phyloP scores from a whole-genome alignment of 148 eudicot genomes.

The Heliosperma pusillum region DNA sequence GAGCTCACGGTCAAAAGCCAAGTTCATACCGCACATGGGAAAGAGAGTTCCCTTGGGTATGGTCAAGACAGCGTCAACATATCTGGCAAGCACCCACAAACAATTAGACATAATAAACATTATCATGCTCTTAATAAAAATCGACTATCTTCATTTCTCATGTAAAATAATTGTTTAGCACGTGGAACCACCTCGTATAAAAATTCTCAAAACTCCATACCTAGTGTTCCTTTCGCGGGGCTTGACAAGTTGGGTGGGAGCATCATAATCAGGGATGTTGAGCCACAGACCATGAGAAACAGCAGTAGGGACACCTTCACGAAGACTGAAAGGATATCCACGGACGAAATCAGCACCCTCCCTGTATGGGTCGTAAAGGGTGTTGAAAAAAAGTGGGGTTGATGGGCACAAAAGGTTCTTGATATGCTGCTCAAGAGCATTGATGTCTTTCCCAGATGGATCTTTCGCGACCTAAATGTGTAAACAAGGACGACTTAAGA shows the following conservation, averaged over 20 bases:
- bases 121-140: neutral
- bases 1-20: constrained; percentile 77
- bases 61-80: constrained; percentile 77
- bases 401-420: constrained; percentile 67
- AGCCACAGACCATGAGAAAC: constrained; percentile 88
- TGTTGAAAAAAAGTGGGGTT: constrained; percentile 79
- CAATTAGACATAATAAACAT: neutral
- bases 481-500: constrained; percentile 17
- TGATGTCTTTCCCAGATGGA: constrained; percentile 69
- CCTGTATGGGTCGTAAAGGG: constrained; percentile 74
- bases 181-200: neutral
- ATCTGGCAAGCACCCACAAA: constrained; percentile 35
- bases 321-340: constrained; percentile 84
- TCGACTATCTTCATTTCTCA: neutral
- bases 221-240: constrained; percentile 84
- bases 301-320: constrained; percentile 80
- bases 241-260: constrained; percentile 89
- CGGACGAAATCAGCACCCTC: constrained; percentile 82
- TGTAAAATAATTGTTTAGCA: neutral
- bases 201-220: constrained; percentile 21
- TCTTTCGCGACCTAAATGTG: constrained; percentile 66
- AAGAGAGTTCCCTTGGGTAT: constrained; percentile 83
- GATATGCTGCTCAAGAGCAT: constrained; percentile 80
- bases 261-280: constrained; percentile 83
- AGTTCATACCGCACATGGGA: constrained; percentile 87